These are phyloP conservation scores for Sporodiniella umbellata DNA, from an alignment of 371 early-diverging fungal species.

Conservation along the genomic window DNA sequence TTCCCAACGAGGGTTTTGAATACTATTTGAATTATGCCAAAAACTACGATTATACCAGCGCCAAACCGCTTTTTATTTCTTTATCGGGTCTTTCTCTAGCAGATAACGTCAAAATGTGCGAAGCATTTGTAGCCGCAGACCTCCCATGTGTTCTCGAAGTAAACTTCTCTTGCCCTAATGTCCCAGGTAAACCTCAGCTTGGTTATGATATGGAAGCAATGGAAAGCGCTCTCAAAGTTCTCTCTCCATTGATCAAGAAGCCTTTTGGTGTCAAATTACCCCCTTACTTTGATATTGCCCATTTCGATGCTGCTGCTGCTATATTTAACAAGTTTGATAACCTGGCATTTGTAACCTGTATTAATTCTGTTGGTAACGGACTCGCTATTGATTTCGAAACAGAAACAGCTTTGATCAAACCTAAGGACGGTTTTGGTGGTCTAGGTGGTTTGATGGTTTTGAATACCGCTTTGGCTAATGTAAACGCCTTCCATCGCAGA, in stretches of 20 bases:
- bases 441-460: conserved; percentile 46
- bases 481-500: conserved; percentile 47
- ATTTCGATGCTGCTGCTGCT: conserved; percentile 42
- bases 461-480: conserved; percentile 48
- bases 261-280: conserved; percentile 54
- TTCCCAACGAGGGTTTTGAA: conserved; percentile 46
- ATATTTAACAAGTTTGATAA: conserved; percentile 44
- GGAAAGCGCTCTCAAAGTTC: conserved; percentile 34
- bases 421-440: conserved; percentile 54
- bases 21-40: conserved; percentile 47
- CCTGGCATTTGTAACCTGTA: conserved; percentile 42
- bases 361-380: conserved; percentile 52
- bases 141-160: conserved; percentile 43
- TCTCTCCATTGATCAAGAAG: conserved; percentile 45
- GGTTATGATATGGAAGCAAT: conserved; percentile 50
- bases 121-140: conserved; percentile 37
- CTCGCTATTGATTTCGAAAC: conserved; percentile 49
- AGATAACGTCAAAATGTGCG: conserved; percentile 45
- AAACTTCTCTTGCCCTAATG: conserved; percentile 53
- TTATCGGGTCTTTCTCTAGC: conserved; percentile 42
- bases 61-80: conserved; percentile 48
- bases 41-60: conserved; percentile 30
- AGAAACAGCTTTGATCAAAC: conserved; percentile 45
- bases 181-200: conserved; percentile 49
- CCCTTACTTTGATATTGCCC: conserved; percentile 52